Base-by-base conservation (phyloP, 176 grass and related monocot genomes). In the Urochloa ruziziensis region DNA sequence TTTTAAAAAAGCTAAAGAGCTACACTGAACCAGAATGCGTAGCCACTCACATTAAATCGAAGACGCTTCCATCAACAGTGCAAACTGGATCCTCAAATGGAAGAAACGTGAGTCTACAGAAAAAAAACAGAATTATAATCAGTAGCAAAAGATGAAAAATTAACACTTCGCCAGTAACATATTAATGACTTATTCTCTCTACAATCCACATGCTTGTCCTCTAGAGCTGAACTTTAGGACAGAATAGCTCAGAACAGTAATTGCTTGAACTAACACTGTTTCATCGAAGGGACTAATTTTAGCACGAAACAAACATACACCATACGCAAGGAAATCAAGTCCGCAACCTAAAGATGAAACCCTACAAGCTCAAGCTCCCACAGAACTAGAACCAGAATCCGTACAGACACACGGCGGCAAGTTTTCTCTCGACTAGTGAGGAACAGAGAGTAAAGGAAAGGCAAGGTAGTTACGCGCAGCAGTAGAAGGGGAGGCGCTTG, bases 401-500 rank as follows among this genome's bases (percentile, higher is more conserved):
- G 43, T 27, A 85, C 18, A 32, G 12, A 82, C 2, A 58, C 52
- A 49, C 56, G 71, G 3, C 58, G 40, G 51, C 6, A 74, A 67
- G 60, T 25, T 21, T 25, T 21, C 30, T 69, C 14, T 54, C 3
- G 25, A 64, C 19, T 85, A 28, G 64, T 32, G 15, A 56, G 64
- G 10, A 53, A 72, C 24, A 21, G 30, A 47, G 29, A 81, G 32
- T 56, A 75, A 70, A 30, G 18, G 19, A 10, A 73, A 46, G 30
- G 62, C 12, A 80, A 71, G 53, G 14, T 25, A 84, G 35, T 84
- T 91, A 98, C 91, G 93, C 90, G 89, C 96, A 98, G 88, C 96
- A 98, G 82, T 98, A 95, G 86, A 98, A 98, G 40, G 96, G 96
- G 46, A 98, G 88, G 62, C 91, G 90, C 84, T 98, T 94, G 89